Percentiles rank a stretch among this genome's conserved stretches.
Conservation (phyloP, 2,329 filamentous ascomycete genomes). For the Aureobasidium sp. region DNA sequence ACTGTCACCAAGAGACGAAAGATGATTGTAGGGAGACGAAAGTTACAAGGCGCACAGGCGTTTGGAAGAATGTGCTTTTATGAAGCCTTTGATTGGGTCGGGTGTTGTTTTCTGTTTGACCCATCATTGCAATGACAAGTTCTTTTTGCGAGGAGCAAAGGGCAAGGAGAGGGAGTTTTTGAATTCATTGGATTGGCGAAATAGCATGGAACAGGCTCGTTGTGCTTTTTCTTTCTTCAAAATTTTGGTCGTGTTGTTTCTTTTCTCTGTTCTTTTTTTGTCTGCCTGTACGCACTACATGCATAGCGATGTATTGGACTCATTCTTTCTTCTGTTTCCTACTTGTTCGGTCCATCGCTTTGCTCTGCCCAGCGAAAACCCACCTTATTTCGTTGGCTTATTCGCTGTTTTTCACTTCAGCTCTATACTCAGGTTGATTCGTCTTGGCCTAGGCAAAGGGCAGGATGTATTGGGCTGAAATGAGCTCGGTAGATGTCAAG, state of each 20-base stretch:
- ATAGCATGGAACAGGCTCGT: constrained; percentile 5
- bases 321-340: background rate
- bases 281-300: background rate
- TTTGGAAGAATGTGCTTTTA: background rate
- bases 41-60: constrained; percentile 1
- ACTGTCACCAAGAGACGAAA: background rate
- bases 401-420: too few relatives aligned
- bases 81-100: background rate
- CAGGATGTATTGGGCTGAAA: too few relatives aligned
- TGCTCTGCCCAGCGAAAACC: too few relatives aligned
- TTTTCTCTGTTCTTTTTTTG: background rate
- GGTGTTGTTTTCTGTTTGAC: background rate
- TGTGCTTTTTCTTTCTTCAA: background rate
- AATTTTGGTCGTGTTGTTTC: background rate
- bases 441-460: too few relatives aligned
- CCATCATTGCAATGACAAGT: background rate
- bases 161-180: background rate
- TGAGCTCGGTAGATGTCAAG: too few relatives aligned
- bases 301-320: constrained; percentile 10
- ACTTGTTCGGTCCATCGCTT: background rate
- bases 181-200: background rate
- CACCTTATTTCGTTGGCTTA: background rate
- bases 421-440: too few relatives aligned
- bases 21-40: background rate
- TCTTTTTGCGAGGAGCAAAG: constrained; percentile 11